phyloP scores from a whole-genome alignment of 176 grass and related monocot species.

The Cocos nucifera region DNA sequence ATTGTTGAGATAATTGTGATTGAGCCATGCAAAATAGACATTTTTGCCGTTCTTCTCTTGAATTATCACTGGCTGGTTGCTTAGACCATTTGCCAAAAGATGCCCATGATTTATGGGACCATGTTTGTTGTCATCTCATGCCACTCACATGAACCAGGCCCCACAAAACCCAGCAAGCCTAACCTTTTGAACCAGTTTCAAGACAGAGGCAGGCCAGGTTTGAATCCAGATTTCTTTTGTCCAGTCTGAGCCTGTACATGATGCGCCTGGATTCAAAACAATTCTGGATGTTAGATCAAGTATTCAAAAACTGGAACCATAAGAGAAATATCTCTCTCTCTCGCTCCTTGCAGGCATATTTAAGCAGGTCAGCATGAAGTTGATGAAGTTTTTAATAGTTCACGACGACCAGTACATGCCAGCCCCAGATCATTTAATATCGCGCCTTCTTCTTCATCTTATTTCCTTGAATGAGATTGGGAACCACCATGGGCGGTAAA shows the following conservation, averaged over 20 bases:
- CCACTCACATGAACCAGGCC: no score
- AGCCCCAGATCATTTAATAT: not conserved
- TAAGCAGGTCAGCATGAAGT: conserved; percentile 5
- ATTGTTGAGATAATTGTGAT: no score
- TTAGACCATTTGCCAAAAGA: no score
- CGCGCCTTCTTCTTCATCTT: not conserved
- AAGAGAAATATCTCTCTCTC: not conserved
- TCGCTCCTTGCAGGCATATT: conserved; percentile 1
- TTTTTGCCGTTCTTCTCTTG: no score
- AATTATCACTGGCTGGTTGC: no score
- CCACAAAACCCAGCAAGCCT: no score
- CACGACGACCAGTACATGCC: conserved; percentile 6
- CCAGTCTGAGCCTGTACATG: not conserved
- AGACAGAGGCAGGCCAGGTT: no score
- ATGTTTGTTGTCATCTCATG: no score
- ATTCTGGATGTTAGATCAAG: not conserved
- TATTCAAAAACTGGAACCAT: not conserved
- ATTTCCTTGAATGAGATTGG: not conserved
- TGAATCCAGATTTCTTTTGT: no score
- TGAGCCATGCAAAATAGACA: no score
- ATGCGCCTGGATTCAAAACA: not conserved
- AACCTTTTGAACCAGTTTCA: no score
- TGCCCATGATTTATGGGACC: no score
- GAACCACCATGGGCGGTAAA: not conserved
- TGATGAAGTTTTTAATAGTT: conserved; percentile 14